Evolutionary conservation across 352 stramenopile species (phyloP), one percentile per base, ranked within the genome.

Genomic region (Globisporangium paddicum): DNA sequence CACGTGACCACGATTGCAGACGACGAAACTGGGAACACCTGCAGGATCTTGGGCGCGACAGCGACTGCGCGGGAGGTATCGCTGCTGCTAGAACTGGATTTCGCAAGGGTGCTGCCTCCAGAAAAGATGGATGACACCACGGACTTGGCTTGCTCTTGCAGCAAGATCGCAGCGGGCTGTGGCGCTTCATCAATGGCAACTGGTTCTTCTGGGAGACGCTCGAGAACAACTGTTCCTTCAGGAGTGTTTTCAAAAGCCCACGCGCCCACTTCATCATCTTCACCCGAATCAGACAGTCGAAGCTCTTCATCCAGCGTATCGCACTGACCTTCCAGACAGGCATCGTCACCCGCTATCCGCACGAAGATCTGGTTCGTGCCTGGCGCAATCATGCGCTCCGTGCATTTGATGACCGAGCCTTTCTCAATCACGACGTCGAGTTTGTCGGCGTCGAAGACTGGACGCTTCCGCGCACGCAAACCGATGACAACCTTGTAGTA

Each of bases 131-230:
- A 83, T 18, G 84, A 76, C 0, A 89, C 72, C 19, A 91, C 62
- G 6, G 79, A 82, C 42, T 89, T 90, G 2, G 81, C 78, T 62
- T 90, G 83, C 16, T 91, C 78, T 57, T 83, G 78, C 11, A 93
- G 55, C 5, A 72, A 65, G 10, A 81, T 11, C 37, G 30, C 30
- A 8, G 26, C 34, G 10, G 58, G 21, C 9, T 63, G 35, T 26
- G 64, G 55, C 1, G 21, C 23, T 5, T 63, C 47, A 23, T 54
- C 58, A 41, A 64, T 62, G 19, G 68, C 66, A 46, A 78, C 68
- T 1, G 46, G 42, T 63, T 72, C 78, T 38, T 88, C 75, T 2
- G 82, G 68, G 4, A 93, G 59, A 2, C 81, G 71, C 52, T 93
- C 79, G 4, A 90, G 65, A 11, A 87, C 79, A 3, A 87, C 63